phyloP scores from a whole-genome alignment of 129 eudicot species.

The Tanacetum coccineum region DNA sequence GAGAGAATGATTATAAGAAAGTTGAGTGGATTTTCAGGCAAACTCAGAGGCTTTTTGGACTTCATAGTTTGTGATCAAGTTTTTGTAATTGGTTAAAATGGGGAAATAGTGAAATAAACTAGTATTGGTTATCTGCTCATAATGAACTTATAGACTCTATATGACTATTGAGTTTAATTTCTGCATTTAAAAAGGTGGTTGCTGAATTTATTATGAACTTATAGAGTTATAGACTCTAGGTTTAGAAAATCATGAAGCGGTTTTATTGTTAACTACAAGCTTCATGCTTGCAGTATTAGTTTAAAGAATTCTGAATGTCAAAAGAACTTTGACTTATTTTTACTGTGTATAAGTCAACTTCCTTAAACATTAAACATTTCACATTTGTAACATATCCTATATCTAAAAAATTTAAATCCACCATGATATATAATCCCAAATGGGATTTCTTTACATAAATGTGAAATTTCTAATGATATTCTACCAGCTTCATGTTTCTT shows the following conservation, averaged over 20 bases:
- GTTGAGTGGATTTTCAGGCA: conserved; percentile 27
- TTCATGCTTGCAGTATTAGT: not conserved
- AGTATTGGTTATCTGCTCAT: not conserved
- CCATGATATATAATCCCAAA: no score
- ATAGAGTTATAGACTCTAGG: no score
- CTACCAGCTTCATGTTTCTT: conserved; percentile 23
- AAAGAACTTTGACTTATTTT: not conserved
- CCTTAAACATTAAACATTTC: not conserved
- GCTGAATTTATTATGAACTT: no score
- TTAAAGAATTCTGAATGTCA: not conserved
- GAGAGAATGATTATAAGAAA: conserved; percentile 25
- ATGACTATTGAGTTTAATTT: not conserved
- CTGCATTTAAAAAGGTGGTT: not conserved
- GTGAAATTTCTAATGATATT: not conserved
- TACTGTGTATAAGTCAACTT: not conserved
- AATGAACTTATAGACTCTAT: not conserved
- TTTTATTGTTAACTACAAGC: not conserved
- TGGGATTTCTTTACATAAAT: not conserved
- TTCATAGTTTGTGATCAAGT: conserved; percentile 13
- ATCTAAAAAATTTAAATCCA: not conserved
- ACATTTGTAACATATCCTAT: not conserved
- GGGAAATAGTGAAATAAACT: not conserved
- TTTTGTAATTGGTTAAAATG: not conserved
- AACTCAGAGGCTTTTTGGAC: conserved; percentile 2
- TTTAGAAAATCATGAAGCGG: no score